Evolutionary conservation across 805 yeast genomes (phyloP).

Genomic region (Nakazawaea wickerhamii): DNA sequence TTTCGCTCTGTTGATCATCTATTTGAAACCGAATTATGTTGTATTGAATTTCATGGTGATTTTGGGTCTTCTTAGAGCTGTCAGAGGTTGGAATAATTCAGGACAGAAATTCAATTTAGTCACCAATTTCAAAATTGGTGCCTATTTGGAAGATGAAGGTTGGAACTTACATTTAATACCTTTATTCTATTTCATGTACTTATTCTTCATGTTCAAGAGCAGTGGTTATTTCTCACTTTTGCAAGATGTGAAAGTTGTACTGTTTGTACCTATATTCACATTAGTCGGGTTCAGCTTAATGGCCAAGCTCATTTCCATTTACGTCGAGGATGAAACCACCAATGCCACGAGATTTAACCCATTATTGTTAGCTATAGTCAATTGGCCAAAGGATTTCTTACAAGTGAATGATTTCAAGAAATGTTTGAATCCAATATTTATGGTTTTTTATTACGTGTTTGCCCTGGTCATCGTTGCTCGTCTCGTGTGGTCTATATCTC

Average conservation of each 20-base stretch:
- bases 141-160: conserved; percentile 30
- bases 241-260: conserved; percentile 21
- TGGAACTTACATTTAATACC: conserved; percentile 45
- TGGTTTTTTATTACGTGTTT: conserved; percentile 27
- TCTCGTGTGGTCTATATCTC: conserved; percentile 19
- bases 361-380: conserved; percentile 19
- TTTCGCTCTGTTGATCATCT: conserved; percentile 14
- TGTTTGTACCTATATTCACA: conserved; percentile 43
- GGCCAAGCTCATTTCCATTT: conserved; percentile 15
- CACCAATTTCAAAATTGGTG: conserved; percentile 42
- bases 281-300: conserved; percentile 30
- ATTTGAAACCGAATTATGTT: conserved; percentile 13
- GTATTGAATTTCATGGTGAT: conserved; percentile 8
- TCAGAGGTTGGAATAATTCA: conserved; percentile 82
- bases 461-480: conserved; percentile 28
- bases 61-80: conserved; percentile 41
- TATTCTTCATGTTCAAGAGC: conserved; percentile 18
- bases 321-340: conserved; percentile 4
- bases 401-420: conserved; percentile 25
- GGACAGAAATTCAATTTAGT: conserved; percentile 74
- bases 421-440: conserved; percentile 29
- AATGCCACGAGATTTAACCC: conserved; percentile 16
- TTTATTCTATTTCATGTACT: conserved; percentile 29
- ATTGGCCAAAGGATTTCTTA: conserved; percentile 28
- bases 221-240: conserved; percentile 21